These are phyloP conservation scores for Ogataea pignaliae DNA, from an alignment of 805 yeast genomes.

Conservation along the genomic window DNA sequence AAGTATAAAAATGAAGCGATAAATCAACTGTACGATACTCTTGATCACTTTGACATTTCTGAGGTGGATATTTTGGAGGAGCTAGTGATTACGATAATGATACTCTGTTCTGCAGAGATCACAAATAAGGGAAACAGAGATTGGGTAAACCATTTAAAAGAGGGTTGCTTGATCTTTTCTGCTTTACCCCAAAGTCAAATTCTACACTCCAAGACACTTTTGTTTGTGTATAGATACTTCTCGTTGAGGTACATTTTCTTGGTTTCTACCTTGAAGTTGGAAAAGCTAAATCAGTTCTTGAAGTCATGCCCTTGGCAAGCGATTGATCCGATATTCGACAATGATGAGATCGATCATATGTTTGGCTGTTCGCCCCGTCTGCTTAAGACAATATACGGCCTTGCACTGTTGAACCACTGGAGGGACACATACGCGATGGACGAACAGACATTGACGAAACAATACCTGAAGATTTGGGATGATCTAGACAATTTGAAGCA, in stretches of 20 bases:
- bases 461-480: conserved; percentile 8
- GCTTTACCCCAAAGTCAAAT: conserved; percentile 16
- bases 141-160: conserved; percentile 30
- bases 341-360: conserved; percentile 25
- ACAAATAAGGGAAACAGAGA: conserved; percentile 23
- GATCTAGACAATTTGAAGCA: conserved; percentile 3
- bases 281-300: conserved; percentile 12
- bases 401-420: conserved; percentile 14
- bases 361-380: conserved; percentile 31
- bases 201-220: conserved; percentile 15
- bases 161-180: conserved; percentile 26
- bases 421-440: conserved; percentile 4
- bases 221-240: conserved; percentile 28
- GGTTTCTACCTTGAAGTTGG: conserved; percentile 21
- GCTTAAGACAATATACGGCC: conserved; percentile 17
- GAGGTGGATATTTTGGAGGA: conserved; percentile 23
- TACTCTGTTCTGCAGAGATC: conserved; percentile 30
- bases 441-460: conserved; percentile 3
- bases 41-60: conserved; percentile 21
- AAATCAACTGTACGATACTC: conserved; percentile 22
- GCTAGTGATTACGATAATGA: conserved; percentile 24
- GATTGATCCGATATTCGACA: conserved; percentile 20
- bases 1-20: conserved; percentile 29
- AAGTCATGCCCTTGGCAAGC: conserved; percentile 21
- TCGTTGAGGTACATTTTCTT: conserved; percentile 24